A percentile compares a stretch with the other conserved stretches of the same genome.
phyloP scores from a whole-genome alignment of 2,329 filamentous ascomycete genomes.

The Penicillium sp. region DNA sequence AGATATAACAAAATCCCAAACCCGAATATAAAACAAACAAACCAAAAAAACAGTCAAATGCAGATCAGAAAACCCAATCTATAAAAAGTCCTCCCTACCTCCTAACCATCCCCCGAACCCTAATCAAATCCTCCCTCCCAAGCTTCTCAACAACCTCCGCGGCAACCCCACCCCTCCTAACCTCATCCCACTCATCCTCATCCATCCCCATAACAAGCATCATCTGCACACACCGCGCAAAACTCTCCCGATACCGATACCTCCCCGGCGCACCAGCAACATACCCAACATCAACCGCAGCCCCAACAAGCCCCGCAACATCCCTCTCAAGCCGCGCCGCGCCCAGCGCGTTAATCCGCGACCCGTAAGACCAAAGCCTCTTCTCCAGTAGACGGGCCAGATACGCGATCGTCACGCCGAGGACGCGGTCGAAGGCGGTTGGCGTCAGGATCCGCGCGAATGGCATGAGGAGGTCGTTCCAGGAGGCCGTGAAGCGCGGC shows the following conservation, averaged over 20 bases:
- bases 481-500: conserved; percentile 71
- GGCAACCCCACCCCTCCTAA: conserved; percentile 44
- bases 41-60: not conserved
- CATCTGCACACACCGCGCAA: conserved; percentile 68
- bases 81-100: not conserved
- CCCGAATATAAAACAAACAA: not conserved
- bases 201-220: conserved; percentile 87
- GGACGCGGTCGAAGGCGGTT: conserved; percentile 64
- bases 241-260: conserved; percentile 69
- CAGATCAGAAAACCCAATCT: not conserved
- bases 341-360: conserved; percentile 69
- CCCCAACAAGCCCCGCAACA: conserved; percentile 61
- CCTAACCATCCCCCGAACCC: conserved; percentile 61
- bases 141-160: conserved; percentile 55
- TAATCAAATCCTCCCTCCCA: conserved; percentile 61
- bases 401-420: conserved; percentile 64
- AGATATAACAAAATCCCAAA: not conserved
- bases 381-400: conserved; percentile 76
- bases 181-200: conserved; percentile 85
- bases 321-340: conserved; percentile 78
- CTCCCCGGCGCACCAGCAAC: conserved; percentile 38
- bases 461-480: conserved; percentile 76
- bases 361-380: conserved; percentile 70
- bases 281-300: conserved; percentile 35
- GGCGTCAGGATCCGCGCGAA: conserved; percentile 75